Base-by-base conservation (phyloP, 352 stramenopile genomes). In the Peronospora farinosa region DNA sequence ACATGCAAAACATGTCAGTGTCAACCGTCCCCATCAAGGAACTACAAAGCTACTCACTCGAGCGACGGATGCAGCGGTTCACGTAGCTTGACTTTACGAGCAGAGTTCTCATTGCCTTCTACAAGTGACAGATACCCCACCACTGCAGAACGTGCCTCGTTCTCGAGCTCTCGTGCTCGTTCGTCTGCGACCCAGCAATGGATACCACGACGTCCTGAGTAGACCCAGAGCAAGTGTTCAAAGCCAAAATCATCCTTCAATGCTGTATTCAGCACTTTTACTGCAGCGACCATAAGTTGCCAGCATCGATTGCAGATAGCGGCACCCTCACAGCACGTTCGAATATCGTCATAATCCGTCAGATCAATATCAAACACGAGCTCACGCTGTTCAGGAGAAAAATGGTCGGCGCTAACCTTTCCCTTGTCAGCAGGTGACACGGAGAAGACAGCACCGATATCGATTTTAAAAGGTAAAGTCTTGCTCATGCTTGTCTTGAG, bases 341-440 rank as follows among this genome's bases (percentile, higher is more conserved):
- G 88, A 38, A 99, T 95, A 60, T 98, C 92, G 68, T 99, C 96
- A 85, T 99, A 99, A 74, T 99, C 97, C 0, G 96, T 99, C 8
- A 99, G 71, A 96, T 99, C 97, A 61, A 99, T 98, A 95, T 99
- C 97, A 64, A 99, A 99, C 25, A 99, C 96, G 12, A 99, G 84
- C 67, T 99, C 97, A 23, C 97, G 84, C 60, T 98, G 84, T 15
- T 96, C 78, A 0, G 96, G 86, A 21, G 81, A 63, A 57, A 32
- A 99, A 98, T 27, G 23, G 41, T 92, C 72, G 12, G 75, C 65
- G 35, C 83, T 90, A 15, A 95, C 80, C 33, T 95, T 95, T 65
- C 78, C 80, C 31, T 95, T 92, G 55, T 95, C 84, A 7, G 71
- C 70, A 0, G 84, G 84, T 3, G 83, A 92, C 5, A 92, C 77